phyloP scores from a whole-genome alignment of 1,284 basidiomycete genomes.

The Cutaneotrichosporon sp. region DNA sequence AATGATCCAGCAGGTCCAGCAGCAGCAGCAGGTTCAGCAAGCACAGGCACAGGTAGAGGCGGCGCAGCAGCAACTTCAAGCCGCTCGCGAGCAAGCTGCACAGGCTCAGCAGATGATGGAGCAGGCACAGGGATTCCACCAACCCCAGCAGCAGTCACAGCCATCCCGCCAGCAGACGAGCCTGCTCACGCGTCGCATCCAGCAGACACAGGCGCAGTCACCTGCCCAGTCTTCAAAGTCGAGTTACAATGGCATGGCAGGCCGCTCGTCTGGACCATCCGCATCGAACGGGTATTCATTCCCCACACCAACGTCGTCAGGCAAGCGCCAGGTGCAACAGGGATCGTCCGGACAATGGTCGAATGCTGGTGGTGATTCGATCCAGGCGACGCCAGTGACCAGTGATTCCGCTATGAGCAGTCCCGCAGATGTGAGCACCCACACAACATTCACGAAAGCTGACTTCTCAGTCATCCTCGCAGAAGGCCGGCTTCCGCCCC shows the following conservation, averaged over 20 bases:
- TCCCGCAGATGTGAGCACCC: slow-evolving; percentile 28
- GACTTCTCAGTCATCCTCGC: slow-evolving; percentile 9
- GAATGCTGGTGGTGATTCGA: not conserved
- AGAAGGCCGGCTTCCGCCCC: slow-evolving; percentile 13
- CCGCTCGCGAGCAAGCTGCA: slow-evolving; percentile 5
- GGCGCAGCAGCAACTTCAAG: slow-evolving; percentile 9
- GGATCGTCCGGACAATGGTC: not conserved
- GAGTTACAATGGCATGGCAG: not conserved
- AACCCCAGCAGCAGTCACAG: slow-evolving; percentile 4
- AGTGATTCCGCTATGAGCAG: slow-evolving; percentile 14
- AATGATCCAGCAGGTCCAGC: slow-evolving; percentile 11
- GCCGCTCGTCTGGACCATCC: not conserved
- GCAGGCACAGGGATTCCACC: slow-evolving; percentile 1
- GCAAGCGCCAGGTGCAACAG: not conserved
- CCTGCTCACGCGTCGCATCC: slow-evolving; percentile 32
- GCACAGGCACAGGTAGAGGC: slow-evolving; percentile 7
- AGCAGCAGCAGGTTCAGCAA: slow-evolving; percentile 6
- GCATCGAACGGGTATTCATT: not conserved
- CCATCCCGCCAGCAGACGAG: slow-evolving; percentile 16
- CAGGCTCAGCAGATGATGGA: slow-evolving; percentile 11
- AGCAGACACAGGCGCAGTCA: slow-evolving; percentile 20
- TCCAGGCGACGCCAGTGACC: not conserved
- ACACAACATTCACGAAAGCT: not conserved
- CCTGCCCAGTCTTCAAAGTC: slow-evolving; percentile 1
- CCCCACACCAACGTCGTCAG: too few relatives aligned